These are phyloP conservation scores for Citrullus colocynthis DNA, from an alignment of 306 rosid species.

Conservation along the genomic window DNA sequence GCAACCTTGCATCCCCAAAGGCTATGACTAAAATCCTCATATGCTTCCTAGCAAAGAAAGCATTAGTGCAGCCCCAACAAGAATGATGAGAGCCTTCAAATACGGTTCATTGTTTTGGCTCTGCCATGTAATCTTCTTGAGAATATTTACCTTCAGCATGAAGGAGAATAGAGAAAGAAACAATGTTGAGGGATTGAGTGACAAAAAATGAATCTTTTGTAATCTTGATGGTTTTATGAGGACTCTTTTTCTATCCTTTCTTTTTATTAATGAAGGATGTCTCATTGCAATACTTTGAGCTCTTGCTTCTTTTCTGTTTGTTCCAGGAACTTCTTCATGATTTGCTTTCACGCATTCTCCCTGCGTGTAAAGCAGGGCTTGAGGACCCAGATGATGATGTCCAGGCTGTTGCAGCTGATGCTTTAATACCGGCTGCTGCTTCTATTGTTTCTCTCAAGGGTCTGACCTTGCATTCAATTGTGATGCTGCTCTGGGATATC, in stretches of 20 bases:
- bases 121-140: background rate
- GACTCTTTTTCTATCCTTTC: background rate
- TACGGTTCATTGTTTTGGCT: background rate
- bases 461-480: constrained; percentile 65
- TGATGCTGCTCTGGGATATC: constrained; percentile 94
- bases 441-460: constrained; percentile 70
- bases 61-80: background rate
- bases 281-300: no score
- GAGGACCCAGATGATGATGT: constrained; percentile 99
- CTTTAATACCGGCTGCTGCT: constrained; percentile 79
- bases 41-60: background rate
- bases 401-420: constrained; percentile 99
- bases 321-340: constrained; percentile 72
- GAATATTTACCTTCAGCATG: background rate
- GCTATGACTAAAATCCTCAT: background rate
- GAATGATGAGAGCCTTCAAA: background rate
- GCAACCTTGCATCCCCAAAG: background rate
- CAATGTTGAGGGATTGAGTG: background rate
- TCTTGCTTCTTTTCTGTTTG: constrained; percentile 19
- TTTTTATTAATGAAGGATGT: no score
- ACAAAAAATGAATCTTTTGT: background rate
- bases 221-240: background rate
- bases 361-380: constrained; percentile 89
- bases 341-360: constrained; percentile 79
- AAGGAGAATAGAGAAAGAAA: background rate